A percentile compares a stretch with the other conserved stretches of the same genome.
phyloP scores from a whole-genome alignment of 2,329 filamentous ascomycete species.

The Cercospora zeina region DNA sequence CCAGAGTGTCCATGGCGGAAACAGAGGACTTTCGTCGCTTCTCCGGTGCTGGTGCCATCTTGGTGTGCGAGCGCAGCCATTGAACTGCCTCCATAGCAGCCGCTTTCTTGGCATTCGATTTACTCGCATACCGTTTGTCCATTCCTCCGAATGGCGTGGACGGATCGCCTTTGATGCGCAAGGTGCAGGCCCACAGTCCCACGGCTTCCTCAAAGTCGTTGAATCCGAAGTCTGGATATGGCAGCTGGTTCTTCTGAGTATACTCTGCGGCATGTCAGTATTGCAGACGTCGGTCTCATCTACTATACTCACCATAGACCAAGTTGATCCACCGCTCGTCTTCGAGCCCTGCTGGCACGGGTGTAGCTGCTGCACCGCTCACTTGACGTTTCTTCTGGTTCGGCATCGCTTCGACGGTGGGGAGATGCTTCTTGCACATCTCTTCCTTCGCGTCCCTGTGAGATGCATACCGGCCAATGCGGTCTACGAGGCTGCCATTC shows the following conservation, averaged over 20 bases:
- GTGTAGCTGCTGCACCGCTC: background rate
- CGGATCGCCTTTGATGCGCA: slow-evolving; percentile 27
- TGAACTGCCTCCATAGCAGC: slow-evolving; percentile 47
- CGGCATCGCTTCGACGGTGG: slow-evolving; percentile 16
- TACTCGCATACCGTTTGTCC: slow-evolving; percentile 40
- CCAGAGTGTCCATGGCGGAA: background rate
- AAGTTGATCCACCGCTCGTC: slow-evolving; percentile 44
- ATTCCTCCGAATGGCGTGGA: slow-evolving; percentile 42
- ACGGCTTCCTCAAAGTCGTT: slow-evolving; percentile 36
- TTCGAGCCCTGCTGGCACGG: slow-evolving; percentile 23
- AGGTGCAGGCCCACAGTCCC: slow-evolving; percentile 27
- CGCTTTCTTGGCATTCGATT: slow-evolving; percentile 46
- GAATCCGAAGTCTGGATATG: slow-evolving; percentile 43
- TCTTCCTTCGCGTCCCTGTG: slow-evolving; percentile 50
- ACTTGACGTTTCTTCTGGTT: slow-evolving; percentile 33
- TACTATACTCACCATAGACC: slow-evolving; percentile 35
- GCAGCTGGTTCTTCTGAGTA: slow-evolving; percentile 21
- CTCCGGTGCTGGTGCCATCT: slow-evolving; percentile 23
- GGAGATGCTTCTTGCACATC: slow-evolving; percentile 34
- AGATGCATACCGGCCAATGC: slow-evolving; percentile 37
- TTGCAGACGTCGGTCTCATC: background rate
- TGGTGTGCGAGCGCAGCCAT: slow-evolving; percentile 43
- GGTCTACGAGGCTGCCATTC: slow-evolving; percentile 23
- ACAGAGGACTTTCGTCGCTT: slow-evolving; percentile 27
- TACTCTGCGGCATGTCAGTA: slow-evolving; percentile 35